A percentile compares a stretch with the other conserved stretches of the same genome.
These are phyloP conservation scores for Colletotrichum shisoi DNA, from an alignment of 2,329 filamentous ascomycete genomes.

Conservation along the genomic window DNA sequence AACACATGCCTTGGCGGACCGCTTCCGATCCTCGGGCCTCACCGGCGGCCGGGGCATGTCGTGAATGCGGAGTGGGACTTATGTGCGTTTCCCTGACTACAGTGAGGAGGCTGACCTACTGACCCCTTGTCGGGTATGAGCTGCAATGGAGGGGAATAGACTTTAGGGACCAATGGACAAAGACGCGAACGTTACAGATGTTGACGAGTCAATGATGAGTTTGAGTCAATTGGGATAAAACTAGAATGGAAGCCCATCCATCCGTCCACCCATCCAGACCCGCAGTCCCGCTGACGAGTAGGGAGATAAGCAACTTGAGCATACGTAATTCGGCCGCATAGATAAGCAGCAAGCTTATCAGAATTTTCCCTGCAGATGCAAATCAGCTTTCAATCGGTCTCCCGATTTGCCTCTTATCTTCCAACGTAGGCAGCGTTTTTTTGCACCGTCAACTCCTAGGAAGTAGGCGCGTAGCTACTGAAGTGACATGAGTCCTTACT, in stretches of 20 bases:
- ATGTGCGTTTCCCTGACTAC: too few relatives aligned
- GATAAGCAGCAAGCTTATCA: slow-evolving; percentile 11
- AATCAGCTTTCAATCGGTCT: too few relatives aligned
- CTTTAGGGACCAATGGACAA: not conserved
- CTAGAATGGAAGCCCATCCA: not conserved
- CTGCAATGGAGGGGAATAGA: not conserved
- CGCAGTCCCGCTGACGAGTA: not conserved
- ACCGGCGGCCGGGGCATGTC: slow-evolving; percentile 63
- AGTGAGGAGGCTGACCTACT: not conserved
- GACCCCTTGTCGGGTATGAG: not conserved
- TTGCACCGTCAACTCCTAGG: too few relatives aligned
- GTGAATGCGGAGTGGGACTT: not conserved
- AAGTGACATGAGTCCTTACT: too few relatives aligned
- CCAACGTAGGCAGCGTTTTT: not conserved
- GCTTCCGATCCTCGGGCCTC: slow-evolving; percentile 57
- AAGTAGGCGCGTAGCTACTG: too few relatives aligned
- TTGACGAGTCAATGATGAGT: not conserved
- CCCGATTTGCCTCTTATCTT: not conserved
- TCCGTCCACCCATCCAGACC: not conserved
- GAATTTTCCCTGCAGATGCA: not conserved
- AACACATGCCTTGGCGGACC: slow-evolving; percentile 59
- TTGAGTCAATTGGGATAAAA: not conserved
- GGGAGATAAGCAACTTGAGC: slow-evolving; percentile 9
- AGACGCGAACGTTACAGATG: not conserved
- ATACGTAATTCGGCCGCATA: slow-evolving; percentile 1